Evolutionary conservation across 2,329 filamentous ascomycete species (phyloP), one percentile per base, ranked within the genome.

Genomic region (Epichloe bromicola): DNA sequence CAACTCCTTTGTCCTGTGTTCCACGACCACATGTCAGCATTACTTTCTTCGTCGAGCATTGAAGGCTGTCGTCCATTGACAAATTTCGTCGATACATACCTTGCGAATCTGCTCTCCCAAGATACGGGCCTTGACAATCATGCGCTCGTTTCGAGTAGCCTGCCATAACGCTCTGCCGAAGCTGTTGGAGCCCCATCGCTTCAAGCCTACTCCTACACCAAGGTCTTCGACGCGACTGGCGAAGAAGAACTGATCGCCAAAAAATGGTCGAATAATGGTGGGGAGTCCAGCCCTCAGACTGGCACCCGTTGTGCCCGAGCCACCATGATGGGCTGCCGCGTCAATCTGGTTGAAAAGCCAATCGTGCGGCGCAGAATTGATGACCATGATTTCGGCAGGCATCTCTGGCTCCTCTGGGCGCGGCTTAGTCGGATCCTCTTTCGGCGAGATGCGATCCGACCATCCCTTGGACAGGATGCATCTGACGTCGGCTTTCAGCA

Each of bases 221-320:
- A 98, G 74, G 61, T 97, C 91, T 65, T 97, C 89, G 1, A 97
- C 86, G 4, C 93, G 79, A 33, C 76, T 80, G 6, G 89, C 93
- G 60, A 95, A 97, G 73, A 98, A 98, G 74, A 86, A 96, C 64
- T 98, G 93, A 60, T 98, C 93, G 5, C 93, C 93, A 63, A 98
- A 72, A 72, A 97, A 98, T 0, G 93, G 93, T 54, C 91, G 87
- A 63, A 97, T 86, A 56, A 98, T 90, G 0, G 93, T 97, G 0
- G 93, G 93, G 5, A 95, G 80, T 2, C 93, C 93, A 0, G 90
- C 90, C 49, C 93, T 79, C 46, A 98, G 73, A 65, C 88, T 95
- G 1, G 93, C 93, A 2, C 93, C 93, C 0, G 93, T 98, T 0
- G 93, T 98, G 2, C 93, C 93, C 4, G 89, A 88, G 5, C 93